phyloP scores from a whole-genome alignment of 2,329 filamentous ascomycete genomes.

The Talaromyces sp. region DNA sequence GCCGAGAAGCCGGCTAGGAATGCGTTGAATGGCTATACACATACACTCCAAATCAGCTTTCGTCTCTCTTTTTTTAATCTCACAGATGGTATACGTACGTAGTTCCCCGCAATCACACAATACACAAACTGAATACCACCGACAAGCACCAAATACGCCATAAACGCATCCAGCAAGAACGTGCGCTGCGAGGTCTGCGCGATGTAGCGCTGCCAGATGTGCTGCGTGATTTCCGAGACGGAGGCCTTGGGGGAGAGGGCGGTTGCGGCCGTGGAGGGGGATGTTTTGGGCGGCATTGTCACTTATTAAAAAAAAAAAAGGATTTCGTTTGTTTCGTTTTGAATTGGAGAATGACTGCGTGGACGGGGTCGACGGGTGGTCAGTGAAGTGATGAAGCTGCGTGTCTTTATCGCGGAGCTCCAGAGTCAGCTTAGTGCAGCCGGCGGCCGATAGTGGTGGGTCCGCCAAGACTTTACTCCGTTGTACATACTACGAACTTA shows the following conservation, averaged over 20 bases:
- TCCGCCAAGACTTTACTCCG: background rate
- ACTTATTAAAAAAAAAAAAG: too few species aligned
- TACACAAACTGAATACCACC: conserved; percentile 92
- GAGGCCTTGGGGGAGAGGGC: conserved; percentile 37
- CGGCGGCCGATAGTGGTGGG: background rate
- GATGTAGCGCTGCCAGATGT: conserved; percentile 73
- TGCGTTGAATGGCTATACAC: conserved; percentile 84
- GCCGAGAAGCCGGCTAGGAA: conserved; percentile 94
- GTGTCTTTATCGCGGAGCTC: conserved; percentile 9
- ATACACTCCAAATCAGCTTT: background rate
- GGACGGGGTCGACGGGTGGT: background rate
- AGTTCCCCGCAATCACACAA: conserved; percentile 87
- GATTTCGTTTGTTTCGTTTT: too few species aligned
- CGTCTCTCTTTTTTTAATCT: background rate
- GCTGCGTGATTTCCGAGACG: conserved; percentile 56
- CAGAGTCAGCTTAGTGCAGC: background rate
- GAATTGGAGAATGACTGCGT: too few species aligned
- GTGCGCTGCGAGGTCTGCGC: conserved; percentile 80
- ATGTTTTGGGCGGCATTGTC: conserved; percentile 24
- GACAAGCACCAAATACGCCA: conserved; percentile 78
- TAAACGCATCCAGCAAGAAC: conserved; percentile 86
- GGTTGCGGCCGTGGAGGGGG: conserved; percentile 24
- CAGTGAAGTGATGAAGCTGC: conserved; percentile 7
- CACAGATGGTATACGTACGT: conserved; percentile 56
- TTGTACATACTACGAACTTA: background rate